A percentile compares a stretch with the other conserved stretches of the same genome.
phyloP scores from a whole-genome alignment of 345 rosid genomes.

The Gossypium thurberi region DNA sequence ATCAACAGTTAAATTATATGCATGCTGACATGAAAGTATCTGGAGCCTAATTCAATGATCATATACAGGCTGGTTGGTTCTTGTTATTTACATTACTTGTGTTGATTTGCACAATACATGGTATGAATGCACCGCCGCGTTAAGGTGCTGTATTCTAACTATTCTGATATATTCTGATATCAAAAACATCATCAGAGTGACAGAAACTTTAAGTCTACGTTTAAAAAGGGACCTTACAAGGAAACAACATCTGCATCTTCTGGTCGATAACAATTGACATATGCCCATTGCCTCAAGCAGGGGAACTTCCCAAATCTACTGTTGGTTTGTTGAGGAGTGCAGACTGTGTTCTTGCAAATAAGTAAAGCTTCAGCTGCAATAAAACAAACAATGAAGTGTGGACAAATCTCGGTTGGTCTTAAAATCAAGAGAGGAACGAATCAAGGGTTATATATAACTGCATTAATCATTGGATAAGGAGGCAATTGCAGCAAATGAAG shows the following conservation, averaged over 20 bases:
- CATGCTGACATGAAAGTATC: background rate
- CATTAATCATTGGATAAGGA: background rate
- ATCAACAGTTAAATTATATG: background rate
- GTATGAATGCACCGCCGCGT: background rate
- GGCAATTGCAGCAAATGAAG: background rate
- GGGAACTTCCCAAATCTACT: conserved; percentile 20
- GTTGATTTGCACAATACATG: background rate
- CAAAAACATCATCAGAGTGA: background rate
- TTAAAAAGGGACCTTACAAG: conserved; percentile 27
- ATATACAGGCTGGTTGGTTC: background rate
- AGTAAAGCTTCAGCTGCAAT: conserved; percentile 33
- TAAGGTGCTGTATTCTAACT: background rate
- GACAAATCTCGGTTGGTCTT: background rate
- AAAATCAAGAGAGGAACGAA: background rate
- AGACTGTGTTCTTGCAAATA: conserved; percentile 21
- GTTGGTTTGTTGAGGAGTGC: conserved; percentile 11
- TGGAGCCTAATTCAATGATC: background rate
- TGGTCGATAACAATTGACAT: conserved; percentile 14
- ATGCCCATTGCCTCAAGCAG: conserved; percentile 27
- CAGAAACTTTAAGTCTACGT: background rate
- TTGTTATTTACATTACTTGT: background rate
- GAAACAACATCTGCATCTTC: conserved; percentile 25
- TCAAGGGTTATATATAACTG: background rate
- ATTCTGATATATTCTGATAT: background rate
- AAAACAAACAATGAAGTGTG: background rate